phyloP scores from a whole-genome alignment of 1,139 yeast genomes.

The Protomyces arabidopsidicola region DNA sequence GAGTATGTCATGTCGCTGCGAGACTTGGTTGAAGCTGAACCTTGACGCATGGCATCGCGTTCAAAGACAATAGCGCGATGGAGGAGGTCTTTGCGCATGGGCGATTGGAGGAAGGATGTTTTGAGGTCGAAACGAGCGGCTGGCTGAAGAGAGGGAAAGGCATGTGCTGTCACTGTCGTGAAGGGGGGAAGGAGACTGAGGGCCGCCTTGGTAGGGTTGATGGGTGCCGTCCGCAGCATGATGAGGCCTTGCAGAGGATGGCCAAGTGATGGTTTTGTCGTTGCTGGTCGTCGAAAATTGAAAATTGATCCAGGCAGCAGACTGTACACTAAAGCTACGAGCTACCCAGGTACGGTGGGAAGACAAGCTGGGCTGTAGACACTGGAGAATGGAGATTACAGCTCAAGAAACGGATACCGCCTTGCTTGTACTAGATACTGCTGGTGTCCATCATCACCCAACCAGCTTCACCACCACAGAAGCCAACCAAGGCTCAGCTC shows the following conservation, averaged over 20 bases:
- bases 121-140: slow-evolving; percentile 7
- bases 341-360: no score
- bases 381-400: neutral
- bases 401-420: neutral
- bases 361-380: no score
- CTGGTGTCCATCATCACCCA: neutral
- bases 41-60: slow-evolving; percentile 83
- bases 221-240: neutral
- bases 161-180: slow-evolving; percentile 7
- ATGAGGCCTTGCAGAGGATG: neutral
- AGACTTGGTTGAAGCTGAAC: slow-evolving; percentile 62
- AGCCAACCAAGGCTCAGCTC: slow-evolving; percentile 17
- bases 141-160: slow-evolving; percentile 13
- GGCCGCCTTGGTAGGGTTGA: neutral
- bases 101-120: slow-evolving; percentile 54
- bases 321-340: no score
- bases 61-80: slow-evolving; percentile 95
- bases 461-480: neutral
- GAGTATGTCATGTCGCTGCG: slow-evolving; percentile 85
- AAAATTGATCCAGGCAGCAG: no score
- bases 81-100: slow-evolving; percentile 80
- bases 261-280: neutral
- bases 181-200: neutral
- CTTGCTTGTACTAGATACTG: neutral
- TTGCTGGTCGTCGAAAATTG: neutral